Percentiles rank a stretch among this genome's conserved stretches.
Evolutionary conservation across 164 flowering plant genomes (phyloP).

Genomic region (Magnolia sinica): DNA sequence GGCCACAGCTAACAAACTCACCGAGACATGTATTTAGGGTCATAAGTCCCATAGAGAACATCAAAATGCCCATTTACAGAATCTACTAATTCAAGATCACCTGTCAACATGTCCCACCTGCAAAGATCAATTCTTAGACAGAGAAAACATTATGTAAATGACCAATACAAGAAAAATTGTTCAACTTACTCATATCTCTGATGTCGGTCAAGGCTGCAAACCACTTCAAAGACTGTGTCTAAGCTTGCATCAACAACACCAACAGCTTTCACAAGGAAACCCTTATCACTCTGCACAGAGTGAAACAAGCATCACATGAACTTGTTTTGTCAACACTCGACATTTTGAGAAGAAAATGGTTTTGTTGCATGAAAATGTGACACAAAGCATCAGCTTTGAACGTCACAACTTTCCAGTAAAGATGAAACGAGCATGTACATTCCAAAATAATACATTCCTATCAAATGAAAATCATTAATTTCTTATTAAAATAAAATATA

Average conservation of each 20-base stretch:
- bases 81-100: conserved; percentile 78
- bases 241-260: conserved; percentile 83
- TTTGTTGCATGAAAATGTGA: neutral
- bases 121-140: conserved; percentile 31
- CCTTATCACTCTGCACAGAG: conserved; percentile 53
- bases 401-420: no score
- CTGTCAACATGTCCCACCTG: conserved; percentile 95
- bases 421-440: neutral
- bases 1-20: conserved; percentile 19
- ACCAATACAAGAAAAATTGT: neutral
- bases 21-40: conserved; percentile 62
- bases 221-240: conserved; percentile 78
- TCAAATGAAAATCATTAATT: neutral
- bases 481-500: neutral
- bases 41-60: conserved; percentile 76
- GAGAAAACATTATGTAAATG: conserved; percentile 9
- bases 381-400: neutral
- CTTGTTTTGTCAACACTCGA: neutral
- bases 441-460: neutral
- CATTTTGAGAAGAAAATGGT: neutral
- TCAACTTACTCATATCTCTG: conserved; percentile 83
- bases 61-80: conserved; percentile 78
- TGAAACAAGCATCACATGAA: conserved; percentile 3
- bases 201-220: conserved; percentile 56
- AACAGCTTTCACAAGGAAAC: conserved; percentile 75